Evolutionary conservation across 192 early-diverging fungal species (phyloP), one percentile per base, ranked within the genome.

Genomic region (Podochytrium sp.): DNA sequence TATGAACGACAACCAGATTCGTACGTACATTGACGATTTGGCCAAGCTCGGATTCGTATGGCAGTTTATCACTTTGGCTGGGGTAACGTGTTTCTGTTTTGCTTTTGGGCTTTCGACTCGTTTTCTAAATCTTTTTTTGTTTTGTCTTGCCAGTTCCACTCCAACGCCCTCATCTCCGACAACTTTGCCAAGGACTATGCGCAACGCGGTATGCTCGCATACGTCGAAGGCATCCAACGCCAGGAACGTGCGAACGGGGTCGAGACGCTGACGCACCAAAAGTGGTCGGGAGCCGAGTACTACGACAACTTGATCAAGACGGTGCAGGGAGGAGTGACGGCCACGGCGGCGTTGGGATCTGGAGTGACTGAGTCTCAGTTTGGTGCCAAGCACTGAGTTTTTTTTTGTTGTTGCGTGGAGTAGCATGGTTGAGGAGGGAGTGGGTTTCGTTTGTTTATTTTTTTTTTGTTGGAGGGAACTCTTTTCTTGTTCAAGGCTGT

Each of bases 1-100:
- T 47, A 90, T 97, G 91, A 90, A 81, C 38, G 97, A 98, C 80
- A 81, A 89, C 39, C 91, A 97, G 78, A 96, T 98, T 86, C 82
- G 89, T 43, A 79, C 79, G 65, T 98, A 92, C 78, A 90, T 97
- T 56, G 78, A 79, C 23, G 89, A 94, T 64, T 85, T 98, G 30
- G 95, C 93, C 65, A 87, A 87, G 78, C 86, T 97, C 7, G 95
- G 96, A n/a, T 98, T 98, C 84, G 87, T 86, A 39, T 98, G 96
- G 95, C 95, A 98, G 83, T 98, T 98, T 79, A 97, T 96, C 75
- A 98, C 97, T 20, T 84, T 98, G 33, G 95, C 90, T 75, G 96
- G 96, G 60, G 84, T 86, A 76, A 73, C 76, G 71, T 27, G 66
- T 61, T 42, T 7, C 52, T 51, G 73, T 41, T 71, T 37, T 34